A percentile compares a stretch with the other conserved stretches of the same genome.
These are phyloP conservation scores for Neopestalotiopsis sp. DNA, from an alignment of 2,329 filamentous ascomycete species.

Conservation along the genomic window DNA sequence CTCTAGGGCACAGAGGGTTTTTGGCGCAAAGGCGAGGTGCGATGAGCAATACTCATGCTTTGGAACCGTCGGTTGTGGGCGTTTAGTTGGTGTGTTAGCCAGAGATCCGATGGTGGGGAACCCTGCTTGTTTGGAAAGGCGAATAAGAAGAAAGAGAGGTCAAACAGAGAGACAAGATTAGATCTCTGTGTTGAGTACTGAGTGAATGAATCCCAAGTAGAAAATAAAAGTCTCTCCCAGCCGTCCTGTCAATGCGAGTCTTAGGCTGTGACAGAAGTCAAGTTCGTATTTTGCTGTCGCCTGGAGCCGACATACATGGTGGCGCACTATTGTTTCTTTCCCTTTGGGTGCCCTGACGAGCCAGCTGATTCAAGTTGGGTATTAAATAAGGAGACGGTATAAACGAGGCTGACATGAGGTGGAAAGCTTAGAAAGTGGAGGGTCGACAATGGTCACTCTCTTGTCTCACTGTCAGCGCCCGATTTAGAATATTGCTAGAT, in stretches of 20 bases:
- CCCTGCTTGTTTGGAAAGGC: neutral
- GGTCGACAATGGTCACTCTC: slow-evolving; percentile 5
- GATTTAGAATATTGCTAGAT: neutral
- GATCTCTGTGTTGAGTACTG: neutral
- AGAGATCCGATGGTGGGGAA: neutral
- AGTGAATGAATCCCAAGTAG: neutral
- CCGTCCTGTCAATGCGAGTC: slow-evolving; percentile 6
- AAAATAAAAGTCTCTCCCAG: no score
- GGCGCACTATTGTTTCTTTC: slow-evolving; percentile 1
- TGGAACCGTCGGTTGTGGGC: neutral
- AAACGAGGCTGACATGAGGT: slow-evolving; percentile 8
- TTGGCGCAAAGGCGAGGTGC: slow-evolving; percentile 10
- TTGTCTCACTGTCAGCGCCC: slow-evolving; percentile 11
- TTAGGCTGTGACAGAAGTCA: slow-evolving; percentile 3
- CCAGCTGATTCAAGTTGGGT: slow-evolving; percentile 2
- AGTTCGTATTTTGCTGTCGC: slow-evolving; percentile 16
- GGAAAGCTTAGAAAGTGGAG: slow-evolving; percentile 4
- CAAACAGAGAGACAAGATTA: neutral
- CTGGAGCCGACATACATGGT: slow-evolving; percentile 11
- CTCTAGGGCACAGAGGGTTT: neutral
- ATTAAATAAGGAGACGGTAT: slow-evolving; percentile 11
- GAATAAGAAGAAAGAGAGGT: neutral
- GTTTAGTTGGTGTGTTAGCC: neutral
- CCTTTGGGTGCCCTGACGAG: neutral
- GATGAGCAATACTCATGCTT: slow-evolving; percentile 4